phyloP scores from a whole-genome alignment of 1,284 basidiomycete species.

The Testicularia cyperi region DNA sequence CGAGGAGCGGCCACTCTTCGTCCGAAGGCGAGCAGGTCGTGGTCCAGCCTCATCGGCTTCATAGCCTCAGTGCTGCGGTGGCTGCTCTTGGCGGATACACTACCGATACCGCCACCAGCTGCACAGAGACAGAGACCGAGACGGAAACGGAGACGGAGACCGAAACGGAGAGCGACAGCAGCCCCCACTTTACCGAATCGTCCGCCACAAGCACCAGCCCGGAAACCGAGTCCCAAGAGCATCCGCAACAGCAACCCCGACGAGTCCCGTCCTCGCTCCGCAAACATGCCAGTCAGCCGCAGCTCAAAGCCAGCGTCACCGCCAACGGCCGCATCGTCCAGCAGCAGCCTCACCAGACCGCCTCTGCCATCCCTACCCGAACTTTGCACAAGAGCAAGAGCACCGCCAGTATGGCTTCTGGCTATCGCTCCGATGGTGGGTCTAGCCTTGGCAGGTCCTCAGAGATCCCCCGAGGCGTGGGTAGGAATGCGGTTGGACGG shows the following conservation, averaged over 20 bases:
- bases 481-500: slow-evolving; percentile 1
- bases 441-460: slow-evolving; percentile 39
- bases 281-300: slow-evolving; percentile 32
- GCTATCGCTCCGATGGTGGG: slow-evolving; percentile 26
- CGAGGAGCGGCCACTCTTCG: slow-evolving; percentile 1
- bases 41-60: slow-evolving; percentile 21
- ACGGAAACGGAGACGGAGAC: slow-evolving; percentile 20
- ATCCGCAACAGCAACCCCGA: too few species aligned
- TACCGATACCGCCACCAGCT: slow-evolving; percentile 18
- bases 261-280: too few species aligned
- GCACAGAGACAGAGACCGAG: slow-evolving; percentile 21
- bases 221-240: too few species aligned
- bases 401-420: slow-evolving; percentile 18
- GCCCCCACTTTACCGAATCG: slow-evolving; percentile 28
- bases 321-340: neutral
- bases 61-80: slow-evolving; percentile 34
- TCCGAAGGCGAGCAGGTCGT: slow-evolving; percentile 10
- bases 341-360: too few species aligned
- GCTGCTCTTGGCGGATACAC: slow-evolving; percentile 24
- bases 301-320: neutral
- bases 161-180: slow-evolving; percentile 25
- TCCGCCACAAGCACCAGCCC: slow-evolving; percentile 17
- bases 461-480: slow-evolving; percentile 35
- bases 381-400: slow-evolving; percentile 27
- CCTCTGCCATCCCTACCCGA: neutral